Conservation (phyloP, 2,329 filamentous ascomycete genomes). For the Claviceps quebecensis region DNA sequence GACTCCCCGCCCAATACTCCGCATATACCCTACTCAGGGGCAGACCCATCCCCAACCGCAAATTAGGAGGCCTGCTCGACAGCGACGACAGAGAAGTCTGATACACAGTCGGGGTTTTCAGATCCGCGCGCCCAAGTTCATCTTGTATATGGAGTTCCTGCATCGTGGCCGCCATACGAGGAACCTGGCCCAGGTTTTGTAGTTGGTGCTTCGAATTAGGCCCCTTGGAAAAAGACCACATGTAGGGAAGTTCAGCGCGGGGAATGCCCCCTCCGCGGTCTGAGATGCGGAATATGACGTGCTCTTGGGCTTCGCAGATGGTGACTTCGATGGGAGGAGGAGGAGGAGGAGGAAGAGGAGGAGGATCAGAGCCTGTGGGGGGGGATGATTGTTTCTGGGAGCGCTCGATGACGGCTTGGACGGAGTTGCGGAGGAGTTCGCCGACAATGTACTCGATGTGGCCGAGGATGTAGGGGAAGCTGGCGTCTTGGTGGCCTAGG, state of each 20-base stretch:
- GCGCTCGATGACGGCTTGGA: conserved; percentile 79
- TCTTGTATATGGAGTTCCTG: conserved; percentile 58
- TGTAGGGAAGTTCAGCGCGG: conserved; percentile 67
- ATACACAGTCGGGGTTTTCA: conserved; percentile 26
- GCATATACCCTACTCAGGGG: conserved; percentile 91
- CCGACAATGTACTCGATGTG: conserved; percentile 96
- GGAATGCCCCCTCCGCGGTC: conserved; percentile 91
- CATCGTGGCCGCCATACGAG: conserved; percentile 83
- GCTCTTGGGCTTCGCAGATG: conserved; percentile 84
- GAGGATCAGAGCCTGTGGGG: conserved; percentile 55
- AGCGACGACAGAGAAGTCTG: conserved; percentile 62
- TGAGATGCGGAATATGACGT: conserved; percentile 91
- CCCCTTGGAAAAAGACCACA: conserved; percentile 96
- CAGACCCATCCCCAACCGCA: conserved; percentile 82
- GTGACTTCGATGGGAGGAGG: conserved; percentile 85
- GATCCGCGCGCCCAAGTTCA: conserved; percentile 25
- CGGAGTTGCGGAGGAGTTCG: conserved; percentile 85
- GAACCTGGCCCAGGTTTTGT: conserved; percentile 75
- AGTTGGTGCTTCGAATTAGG: conserved; percentile 64
- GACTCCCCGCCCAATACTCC: conserved; percentile 91
- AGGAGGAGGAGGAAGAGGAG: conserved; percentile 22
- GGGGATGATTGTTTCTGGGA: conserved; percentile 29
- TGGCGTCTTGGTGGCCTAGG: conserved; percentile 73
- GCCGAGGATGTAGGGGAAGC: conserved; percentile 89
- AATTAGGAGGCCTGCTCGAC: conserved; percentile 68